Conservation (phyloP, 2,329 filamentous ascomycete species). For the Aspergillus aculeatinus region DNA sequence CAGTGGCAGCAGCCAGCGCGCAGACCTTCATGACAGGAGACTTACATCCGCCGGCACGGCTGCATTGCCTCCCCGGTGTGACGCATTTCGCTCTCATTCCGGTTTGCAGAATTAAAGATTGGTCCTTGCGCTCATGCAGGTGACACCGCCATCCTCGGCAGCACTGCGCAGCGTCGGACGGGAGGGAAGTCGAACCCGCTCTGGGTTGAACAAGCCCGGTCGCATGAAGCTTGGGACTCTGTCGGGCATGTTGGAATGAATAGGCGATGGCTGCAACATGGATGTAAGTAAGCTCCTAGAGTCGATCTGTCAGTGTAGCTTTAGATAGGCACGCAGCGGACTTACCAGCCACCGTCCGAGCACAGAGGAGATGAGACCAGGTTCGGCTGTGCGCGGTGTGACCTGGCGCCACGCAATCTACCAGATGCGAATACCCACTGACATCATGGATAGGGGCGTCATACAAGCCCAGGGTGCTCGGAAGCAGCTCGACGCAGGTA, state of each 20-base stretch:
- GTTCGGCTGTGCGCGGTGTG: slow-evolving; percentile 1
- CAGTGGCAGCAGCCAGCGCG: neutral
- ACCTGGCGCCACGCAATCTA: slow-evolving; percentile 8
- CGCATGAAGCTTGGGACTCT: neutral
- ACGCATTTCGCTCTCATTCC: slow-evolving; percentile 4
- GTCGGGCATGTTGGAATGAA: neutral
- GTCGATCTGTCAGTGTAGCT: neutral
- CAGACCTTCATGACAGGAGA: slow-evolving; percentile 1
- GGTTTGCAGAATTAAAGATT: slow-evolving; percentile 22
- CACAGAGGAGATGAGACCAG: neutral
- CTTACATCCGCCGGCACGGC: slow-evolving; percentile 20
- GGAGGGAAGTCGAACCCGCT: slow-evolving; percentile 17
- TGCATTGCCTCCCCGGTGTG: slow-evolving; percentile 12
- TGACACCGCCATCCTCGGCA: slow-evolving; percentile 29
- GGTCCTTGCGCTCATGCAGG: slow-evolving; percentile 27
- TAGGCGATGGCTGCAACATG: neutral
- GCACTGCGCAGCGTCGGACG: slow-evolving; percentile 12
- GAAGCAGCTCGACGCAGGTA: neutral
- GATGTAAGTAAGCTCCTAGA: slow-evolving; percentile 17
- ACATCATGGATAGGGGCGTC: slow-evolving; percentile 11
- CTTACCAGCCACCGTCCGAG: neutral
- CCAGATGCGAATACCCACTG: neutral
- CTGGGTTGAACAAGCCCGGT: neutral
- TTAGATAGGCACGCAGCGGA: neutral
- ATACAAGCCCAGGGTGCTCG: neutral